Evolutionary conservation across 2,329 filamentous ascomycete genomes (phyloP), one percentile per base, ranked within the genome.

Genomic region (Aurifilum marmelostoma): DNA sequence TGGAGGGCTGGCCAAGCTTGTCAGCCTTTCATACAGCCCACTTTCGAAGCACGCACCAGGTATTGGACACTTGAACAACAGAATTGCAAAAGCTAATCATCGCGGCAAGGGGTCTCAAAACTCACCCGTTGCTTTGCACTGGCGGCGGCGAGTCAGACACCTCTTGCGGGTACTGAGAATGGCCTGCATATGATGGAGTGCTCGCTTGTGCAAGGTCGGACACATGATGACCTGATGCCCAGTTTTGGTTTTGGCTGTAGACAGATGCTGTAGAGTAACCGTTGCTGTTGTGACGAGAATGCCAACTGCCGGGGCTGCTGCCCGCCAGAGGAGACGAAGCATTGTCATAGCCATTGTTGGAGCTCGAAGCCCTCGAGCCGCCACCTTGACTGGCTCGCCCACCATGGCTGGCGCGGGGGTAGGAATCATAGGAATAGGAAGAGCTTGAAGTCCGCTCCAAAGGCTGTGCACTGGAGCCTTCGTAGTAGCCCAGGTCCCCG

Each of bases 381-480:
- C 69, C 69, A 32, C 67, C 59, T 37, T 71, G 67, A 56, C 69
- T 62, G 29, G 37, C 43, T n/a, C 67, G 27, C 8, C 67, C 60
- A 54, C 34, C 39, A 54, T 67, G 67, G 47, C 50, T 32, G 24
- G 41, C 32, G 47, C 18, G 4, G 24, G 37, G 37, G 24, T 63
- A 34, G 41, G 61, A 63, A 32, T 63, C 39, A 41, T 50, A 24
- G 9, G 61, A 59, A 12, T 34, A 50, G 27, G 29, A 50, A 8
- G 61, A 63, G 39, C 39, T 47, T 39, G 39, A 8, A 16, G n/a
- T 63, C 27, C 41, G 61, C 14, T 47, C 24, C 61, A 47, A 50
- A 8, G 61, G 21, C 18, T 34, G 24, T 16, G 59, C 43, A 12
- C 27, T 43, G n/a, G 14, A 7, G 18, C 18, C 32, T 2, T 29